Conservation (phyloP, 164 flowering plant species). For the Magnolia sinica region DNA sequence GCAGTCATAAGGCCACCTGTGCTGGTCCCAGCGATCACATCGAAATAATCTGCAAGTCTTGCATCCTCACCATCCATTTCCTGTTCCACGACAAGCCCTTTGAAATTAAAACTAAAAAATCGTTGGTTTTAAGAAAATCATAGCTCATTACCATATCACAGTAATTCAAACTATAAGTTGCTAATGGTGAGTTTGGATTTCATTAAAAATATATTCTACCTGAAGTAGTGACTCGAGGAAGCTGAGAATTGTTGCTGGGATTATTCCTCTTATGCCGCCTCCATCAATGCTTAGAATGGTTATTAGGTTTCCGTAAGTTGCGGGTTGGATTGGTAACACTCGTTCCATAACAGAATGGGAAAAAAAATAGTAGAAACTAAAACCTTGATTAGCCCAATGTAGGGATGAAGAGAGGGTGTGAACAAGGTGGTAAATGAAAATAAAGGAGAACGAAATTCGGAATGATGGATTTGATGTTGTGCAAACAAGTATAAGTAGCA, state of each 20-base stretch:
- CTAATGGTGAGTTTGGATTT: no score
- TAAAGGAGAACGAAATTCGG: no score
- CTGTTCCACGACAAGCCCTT: constrained; percentile 6
- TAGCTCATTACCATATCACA: no score
- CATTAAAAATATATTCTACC: not conserved
- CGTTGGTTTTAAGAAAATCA: not conserved
- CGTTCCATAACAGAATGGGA: not conserved
- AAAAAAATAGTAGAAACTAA: not conserved
- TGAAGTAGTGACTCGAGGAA: constrained; percentile 12
- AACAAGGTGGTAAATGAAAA: not conserved
- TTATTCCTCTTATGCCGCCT: constrained; percentile 11
- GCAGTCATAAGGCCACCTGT: constrained; percentile 19
- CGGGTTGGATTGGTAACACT: not conserved
- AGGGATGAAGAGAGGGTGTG: not conserved
- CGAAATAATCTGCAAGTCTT: constrained; percentile 27
- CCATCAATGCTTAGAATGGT: constrained; percentile 16
- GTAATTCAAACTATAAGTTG: no score
- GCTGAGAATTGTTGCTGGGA: constrained; percentile 14
- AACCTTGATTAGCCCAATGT: no score
- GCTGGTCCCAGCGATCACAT: constrained; percentile 25
- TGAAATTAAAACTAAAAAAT: not conserved
- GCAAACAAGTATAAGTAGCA: not conserved
- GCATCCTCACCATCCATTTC: constrained; percentile 22
- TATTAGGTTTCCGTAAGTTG: constrained; percentile 5
- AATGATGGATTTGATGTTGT: no score